Base-by-base conservation (phyloP, 73 alveolate species). In the Paramecium sexaurelia region DNA sequence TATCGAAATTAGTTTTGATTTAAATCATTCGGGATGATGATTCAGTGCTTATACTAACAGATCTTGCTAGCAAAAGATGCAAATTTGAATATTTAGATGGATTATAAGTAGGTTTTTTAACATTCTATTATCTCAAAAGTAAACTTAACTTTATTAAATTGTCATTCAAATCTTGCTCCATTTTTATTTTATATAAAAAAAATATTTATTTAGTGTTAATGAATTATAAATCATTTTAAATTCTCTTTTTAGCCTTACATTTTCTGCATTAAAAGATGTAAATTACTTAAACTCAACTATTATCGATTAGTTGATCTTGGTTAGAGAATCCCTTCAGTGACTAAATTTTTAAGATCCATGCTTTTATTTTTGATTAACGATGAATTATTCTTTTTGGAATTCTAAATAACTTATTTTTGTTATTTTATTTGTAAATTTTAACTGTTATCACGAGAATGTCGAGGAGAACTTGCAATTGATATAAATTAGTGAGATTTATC, bases 371-470 rank as follows among this genome's bases (percentile, higher is more conserved):
- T 78, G 4, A 78, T 78, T 19, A 78, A 19, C 0, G 68, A 45
- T 41, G 90, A 37, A 78, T 78, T 78, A 20, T 78, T 78, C 90
- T 78, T 78, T 78, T 78, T 78, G 8, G 90, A 41, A 43, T 78
- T 78, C 32, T 78, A 7, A 41, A 78, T 41, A 41, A 24, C 29
- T 45, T 78, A 43, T 41, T 78, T 22, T 45, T 32, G 29, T 43
- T 78, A 7, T 45, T 73, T 33, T 19, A 73, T 36, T 5, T 9
- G 57, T 24, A 27, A 1, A 33, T 27, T 73, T 22, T 73, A 73
- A 73, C 55, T 39, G 29, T 78, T 45, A 2, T 78, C 73, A 36
- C 55, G 68, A 29, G 90, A 78, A 71, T 71, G 61, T 78, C 73
- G 17, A 36, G 90, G 90, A 41, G 90, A 78, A 43, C 73, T 78